These are phyloP conservation scores for Thermothielavioides terrestris DNA, from an alignment of 495 filamentous ascomycete genomes.

Conservation along the genomic window DNA sequence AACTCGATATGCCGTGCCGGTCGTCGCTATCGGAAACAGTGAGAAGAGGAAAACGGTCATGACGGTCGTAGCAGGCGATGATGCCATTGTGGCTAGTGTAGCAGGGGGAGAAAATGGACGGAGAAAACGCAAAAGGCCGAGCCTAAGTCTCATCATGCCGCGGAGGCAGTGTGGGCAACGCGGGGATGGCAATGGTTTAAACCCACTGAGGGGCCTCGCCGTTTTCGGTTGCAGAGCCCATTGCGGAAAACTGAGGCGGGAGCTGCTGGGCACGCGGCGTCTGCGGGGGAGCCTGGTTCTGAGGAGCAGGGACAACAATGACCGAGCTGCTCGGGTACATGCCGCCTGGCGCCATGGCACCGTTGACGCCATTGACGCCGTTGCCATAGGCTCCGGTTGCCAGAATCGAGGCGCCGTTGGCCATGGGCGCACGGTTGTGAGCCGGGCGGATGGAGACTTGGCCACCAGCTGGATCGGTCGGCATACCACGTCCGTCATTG, in stretches of 20 bases:
- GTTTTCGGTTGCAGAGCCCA: conserved; percentile 12
- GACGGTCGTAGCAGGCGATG: conserved; percentile 23
- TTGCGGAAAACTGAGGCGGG: conserved; percentile 13
- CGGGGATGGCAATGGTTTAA: conserved; percentile 5
- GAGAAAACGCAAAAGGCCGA: conserved; percentile 25
- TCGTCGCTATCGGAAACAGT: conserved; percentile 28
- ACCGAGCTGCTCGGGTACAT: conserved; percentile 23
- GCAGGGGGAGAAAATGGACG: conserved; percentile 21
- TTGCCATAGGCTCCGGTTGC: conserved; percentile 19
- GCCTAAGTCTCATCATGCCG: conserved; percentile 10
- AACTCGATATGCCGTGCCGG: conserved; percentile 20
- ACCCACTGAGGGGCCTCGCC: conserved; percentile 25
- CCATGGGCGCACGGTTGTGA: conserved; percentile 26
- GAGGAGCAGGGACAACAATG: conserved; percentile 20
- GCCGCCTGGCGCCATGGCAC: conserved; percentile 3
- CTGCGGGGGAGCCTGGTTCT: conserved; percentile 19
- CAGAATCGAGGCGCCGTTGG: conserved; percentile 24
- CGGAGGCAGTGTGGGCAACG: not conserved
- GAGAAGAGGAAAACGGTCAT: conserved; percentile 21
- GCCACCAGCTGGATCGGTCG: conserved; percentile 32
- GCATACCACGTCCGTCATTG: conserved; percentile 25
- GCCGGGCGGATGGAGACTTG: conserved; percentile 32
- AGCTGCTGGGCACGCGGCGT: conserved; percentile 19
- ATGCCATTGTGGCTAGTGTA: conserved; percentile 25
- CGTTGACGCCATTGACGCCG: conserved; percentile 24